Evolutionary conservation across 257 asterid species (phyloP).

Genomic region (Paulownia fortunei): DNA sequence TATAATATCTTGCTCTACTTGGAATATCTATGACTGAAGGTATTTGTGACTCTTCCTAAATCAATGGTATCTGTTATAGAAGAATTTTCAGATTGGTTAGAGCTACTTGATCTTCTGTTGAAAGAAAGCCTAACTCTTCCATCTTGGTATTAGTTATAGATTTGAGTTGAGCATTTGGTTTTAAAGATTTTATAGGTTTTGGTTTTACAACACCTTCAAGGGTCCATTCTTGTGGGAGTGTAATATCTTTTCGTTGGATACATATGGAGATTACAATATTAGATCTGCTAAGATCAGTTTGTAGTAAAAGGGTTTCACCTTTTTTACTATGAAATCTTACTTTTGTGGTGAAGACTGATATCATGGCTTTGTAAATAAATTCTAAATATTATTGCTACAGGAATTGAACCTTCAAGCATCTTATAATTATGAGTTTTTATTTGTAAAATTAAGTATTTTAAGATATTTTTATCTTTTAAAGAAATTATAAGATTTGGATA

Average conservation of each 20-base stretch:
- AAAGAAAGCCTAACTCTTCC: background rate
- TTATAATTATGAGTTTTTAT: slow-evolving; percentile 18
- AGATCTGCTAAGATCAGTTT: background rate
- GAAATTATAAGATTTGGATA: background rate
- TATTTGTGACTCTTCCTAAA: slow-evolving; percentile 6
- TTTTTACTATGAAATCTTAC: background rate
- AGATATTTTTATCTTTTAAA: slow-evolving; percentile 10
- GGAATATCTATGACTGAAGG: background rate
- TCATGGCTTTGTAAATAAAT: slow-evolving; percentile 1
- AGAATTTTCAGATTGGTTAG: background rate
- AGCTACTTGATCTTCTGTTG: background rate
- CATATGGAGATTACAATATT: background rate
- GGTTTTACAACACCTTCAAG: background rate
- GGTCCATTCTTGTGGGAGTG: background rate
- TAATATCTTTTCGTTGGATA: background rate
- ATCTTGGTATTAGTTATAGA: background rate
- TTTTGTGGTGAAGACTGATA: background rate
- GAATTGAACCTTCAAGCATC: background rate
- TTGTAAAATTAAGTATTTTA: slow-evolving; percentile 1
- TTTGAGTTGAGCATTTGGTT: background rate
- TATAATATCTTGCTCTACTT: background rate
- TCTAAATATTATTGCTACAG: background rate
- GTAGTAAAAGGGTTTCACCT: background rate
- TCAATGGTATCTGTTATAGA: background rate
- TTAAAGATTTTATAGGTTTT: background rate